Conservation (phyloP, 2,329 filamentous ascomycete genomes). For the Exophiala sp. region DNA sequence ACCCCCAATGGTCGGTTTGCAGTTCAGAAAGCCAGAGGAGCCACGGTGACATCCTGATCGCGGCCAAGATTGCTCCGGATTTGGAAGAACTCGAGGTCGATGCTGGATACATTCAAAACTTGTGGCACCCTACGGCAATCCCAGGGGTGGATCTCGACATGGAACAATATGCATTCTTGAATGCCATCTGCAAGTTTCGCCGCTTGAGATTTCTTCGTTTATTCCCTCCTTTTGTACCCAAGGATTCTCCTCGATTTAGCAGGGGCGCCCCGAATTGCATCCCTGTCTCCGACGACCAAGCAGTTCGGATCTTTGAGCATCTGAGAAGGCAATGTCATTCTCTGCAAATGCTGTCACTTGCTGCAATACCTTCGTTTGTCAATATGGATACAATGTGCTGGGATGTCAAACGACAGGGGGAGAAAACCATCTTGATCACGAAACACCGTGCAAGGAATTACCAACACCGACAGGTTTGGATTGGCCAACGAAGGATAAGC, state of each 20-base stretch:
- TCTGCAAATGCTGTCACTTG: conserved; percentile 23
- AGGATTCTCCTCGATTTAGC: conserved; percentile 4
- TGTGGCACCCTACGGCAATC: conserved; percentile 28
- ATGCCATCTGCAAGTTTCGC: conserved; percentile 24
- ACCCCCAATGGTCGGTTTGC: conserved; percentile 10
- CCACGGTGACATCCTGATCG: conserved; percentile 17
- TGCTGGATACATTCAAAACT: conserved; percentile 25
- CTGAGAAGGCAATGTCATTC: conserved; percentile 19
- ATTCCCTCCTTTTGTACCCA: conserved; percentile 26
- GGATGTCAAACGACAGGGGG: conserved; percentile 21
- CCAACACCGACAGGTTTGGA: conserved; percentile 27
- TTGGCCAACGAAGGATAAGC: conserved; percentile 23
- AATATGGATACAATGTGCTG: conserved; percentile 27
- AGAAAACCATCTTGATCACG: conserved; percentile 26
- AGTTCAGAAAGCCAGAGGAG: conserved; percentile 19
- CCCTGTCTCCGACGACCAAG: conserved; percentile 25
- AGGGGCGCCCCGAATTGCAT: conserved; percentile 6
- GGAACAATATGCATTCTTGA: conserved; percentile 26
- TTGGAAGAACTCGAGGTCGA: conserved; percentile 27
- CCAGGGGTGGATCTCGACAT: conserved; percentile 28
- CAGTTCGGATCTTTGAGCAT: conserved; percentile 27
- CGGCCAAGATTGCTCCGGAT: conserved; percentile 20
- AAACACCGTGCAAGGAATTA: conserved; percentile 25
- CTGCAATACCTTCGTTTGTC: conserved; percentile 14
- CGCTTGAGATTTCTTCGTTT: conserved; percentile 25